These are phyloP conservation scores for Drechslerella dactyloides DNA, from an alignment of 2,329 filamentous ascomycete species.

Conservation along the genomic window DNA sequence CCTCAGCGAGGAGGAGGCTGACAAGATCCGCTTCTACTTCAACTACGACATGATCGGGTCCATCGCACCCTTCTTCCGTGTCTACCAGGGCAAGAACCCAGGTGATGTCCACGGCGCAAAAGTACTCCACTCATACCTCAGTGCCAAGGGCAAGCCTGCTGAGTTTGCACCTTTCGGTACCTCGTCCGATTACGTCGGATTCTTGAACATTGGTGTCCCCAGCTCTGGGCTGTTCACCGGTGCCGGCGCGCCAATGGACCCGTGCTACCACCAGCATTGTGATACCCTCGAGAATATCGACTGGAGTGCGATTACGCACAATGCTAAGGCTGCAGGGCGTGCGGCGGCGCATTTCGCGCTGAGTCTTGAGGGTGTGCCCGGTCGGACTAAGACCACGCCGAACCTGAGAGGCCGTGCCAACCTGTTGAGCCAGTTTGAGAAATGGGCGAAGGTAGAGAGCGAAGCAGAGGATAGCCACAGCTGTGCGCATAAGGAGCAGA, in stretches of 20 bases:
- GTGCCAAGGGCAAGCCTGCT: slow-evolving; percentile 60
- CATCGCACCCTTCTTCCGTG: slow-evolving; percentile 58
- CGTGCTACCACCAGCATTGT: slow-evolving; percentile 64
- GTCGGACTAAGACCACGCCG: slow-evolving; percentile 37
- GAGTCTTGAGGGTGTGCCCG: slow-evolving; percentile 65
- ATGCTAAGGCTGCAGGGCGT: slow-evolving; percentile 69
- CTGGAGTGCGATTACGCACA: slow-evolving; percentile 63
- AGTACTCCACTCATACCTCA: slow-evolving; percentile 64
- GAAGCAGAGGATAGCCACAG: slow-evolving; percentile 37
- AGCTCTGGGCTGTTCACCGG: slow-evolving; percentile 68
- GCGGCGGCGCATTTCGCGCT: slow-evolving; percentile 71
- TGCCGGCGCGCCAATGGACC: slow-evolving; percentile 64
- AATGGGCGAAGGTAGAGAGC: slow-evolving; percentile 36
- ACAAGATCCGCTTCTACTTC: slow-evolving; percentile 70
- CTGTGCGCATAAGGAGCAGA: slow-evolving; percentile 33
- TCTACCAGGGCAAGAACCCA: slow-evolving; percentile 58
- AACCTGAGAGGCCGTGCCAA: slow-evolving; percentile 39
- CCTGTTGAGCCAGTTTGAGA: slow-evolving; percentile 35
- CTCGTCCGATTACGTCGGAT: slow-evolving; percentile 65
- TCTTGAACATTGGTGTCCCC: slow-evolving; percentile 65
- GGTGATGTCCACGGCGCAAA: slow-evolving; percentile 58
- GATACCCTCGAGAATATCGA: slow-evolving; percentile 65
- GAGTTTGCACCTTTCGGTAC: slow-evolving; percentile 58
- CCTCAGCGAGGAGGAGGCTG: slow-evolving; percentile 62
- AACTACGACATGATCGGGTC: slow-evolving; percentile 75